A percentile compares a stretch with the other conserved stretches of the same genome.
phyloP scores from a whole-genome alignment of 495 filamentous ascomycete genomes.

The Talaromyces proteolyticus region DNA sequence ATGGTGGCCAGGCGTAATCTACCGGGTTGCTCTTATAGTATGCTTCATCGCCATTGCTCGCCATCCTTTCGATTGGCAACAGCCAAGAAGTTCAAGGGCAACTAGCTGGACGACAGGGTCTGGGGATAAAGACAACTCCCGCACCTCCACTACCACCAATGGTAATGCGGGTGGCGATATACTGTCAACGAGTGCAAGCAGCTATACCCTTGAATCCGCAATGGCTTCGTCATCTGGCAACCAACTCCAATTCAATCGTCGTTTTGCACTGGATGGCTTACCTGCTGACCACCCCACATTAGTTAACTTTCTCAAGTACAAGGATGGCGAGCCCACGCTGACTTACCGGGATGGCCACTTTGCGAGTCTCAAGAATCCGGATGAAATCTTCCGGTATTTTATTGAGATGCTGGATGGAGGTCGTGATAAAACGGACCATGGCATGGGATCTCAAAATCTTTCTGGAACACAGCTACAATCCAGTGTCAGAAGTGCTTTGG shows the following conservation, averaged over 20 bases:
- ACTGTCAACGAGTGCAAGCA: not conserved
- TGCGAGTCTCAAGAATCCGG: not conserved
- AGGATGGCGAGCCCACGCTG: slow-evolving; percentile 4
- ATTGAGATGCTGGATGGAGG: not conserved
- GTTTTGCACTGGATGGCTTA: slow-evolving; percentile 12
- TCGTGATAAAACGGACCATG: not conserved
- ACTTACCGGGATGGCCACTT: not conserved
- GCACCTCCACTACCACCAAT: not conserved
- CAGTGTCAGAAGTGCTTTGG: not conserved
- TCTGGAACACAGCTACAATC: not conserved
- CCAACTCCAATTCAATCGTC: not conserved
- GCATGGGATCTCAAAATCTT: not conserved
- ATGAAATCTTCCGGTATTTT: not conserved
- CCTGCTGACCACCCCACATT: not conserved
- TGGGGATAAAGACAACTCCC: not conserved
- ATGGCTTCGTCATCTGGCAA: not conserved
- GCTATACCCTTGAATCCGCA: not conserved
- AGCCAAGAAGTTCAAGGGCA: slow-evolving; percentile 4
- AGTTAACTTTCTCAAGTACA: slow-evolving; percentile 1
- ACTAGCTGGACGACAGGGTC: not conserved
- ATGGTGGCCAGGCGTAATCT: slow-evolving; percentile 51
- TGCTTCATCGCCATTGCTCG: slow-evolving; percentile 39
- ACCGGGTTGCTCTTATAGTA: slow-evolving; percentile 44
- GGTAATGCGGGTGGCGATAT: not conserved
- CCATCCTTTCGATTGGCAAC: not conserved